phyloP scores from a whole-genome alignment of 2,329 filamentous ascomycete species.

The Cytospora piceae region DNA sequence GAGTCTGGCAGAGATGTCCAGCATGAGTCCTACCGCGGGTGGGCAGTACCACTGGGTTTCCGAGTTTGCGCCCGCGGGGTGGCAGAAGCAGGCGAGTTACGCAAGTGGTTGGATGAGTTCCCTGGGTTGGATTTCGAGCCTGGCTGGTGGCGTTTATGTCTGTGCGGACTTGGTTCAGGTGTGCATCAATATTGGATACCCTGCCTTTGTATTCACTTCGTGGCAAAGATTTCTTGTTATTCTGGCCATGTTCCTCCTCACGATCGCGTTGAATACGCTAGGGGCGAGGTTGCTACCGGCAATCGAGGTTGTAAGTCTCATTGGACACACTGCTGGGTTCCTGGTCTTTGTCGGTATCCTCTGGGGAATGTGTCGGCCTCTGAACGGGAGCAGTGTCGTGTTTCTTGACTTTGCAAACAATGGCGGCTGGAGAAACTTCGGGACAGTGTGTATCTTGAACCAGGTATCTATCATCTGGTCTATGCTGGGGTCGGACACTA shows the following conservation, averaged over 20 bases:
- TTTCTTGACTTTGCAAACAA: slow-evolving; percentile 27
- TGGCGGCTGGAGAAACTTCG: slow-evolving; percentile 24
- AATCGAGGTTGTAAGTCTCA: slow-evolving; percentile 23
- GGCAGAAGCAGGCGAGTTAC: slow-evolving; percentile 26
- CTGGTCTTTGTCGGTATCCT: slow-evolving; percentile 21
- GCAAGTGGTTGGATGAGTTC: slow-evolving; percentile 28
- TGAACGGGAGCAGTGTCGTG: slow-evolving; percentile 16
- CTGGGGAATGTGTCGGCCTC: slow-evolving; percentile 22
- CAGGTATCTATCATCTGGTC: slow-evolving; percentile 29
- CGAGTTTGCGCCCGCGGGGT: slow-evolving; percentile 24
- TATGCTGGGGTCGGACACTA: slow-evolving; percentile 28
- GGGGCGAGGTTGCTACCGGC: slow-evolving; percentile 15
- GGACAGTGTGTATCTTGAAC: slow-evolving; percentile 22
- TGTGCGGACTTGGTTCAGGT: slow-evolving; percentile 27
- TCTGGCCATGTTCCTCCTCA: slow-evolving; percentile 22
- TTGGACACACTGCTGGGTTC: slow-evolving; percentile 26
- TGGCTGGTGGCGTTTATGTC: slow-evolving; percentile 23
- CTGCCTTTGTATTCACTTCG: slow-evolving; percentile 14
- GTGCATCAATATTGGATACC: slow-evolving; percentile 11
- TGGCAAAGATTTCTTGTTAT: slow-evolving; percentile 28
- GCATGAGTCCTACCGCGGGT: slow-evolving; percentile 28
- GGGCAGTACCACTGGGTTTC: slow-evolving; percentile 30
- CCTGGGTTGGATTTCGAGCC: slow-evolving; percentile 28
- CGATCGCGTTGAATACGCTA: slow-evolving; percentile 24
- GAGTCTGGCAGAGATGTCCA: slow-evolving; percentile 26